Conservation (phyloP, 2,329 filamentous ascomycete genomes). For the Pseudocercospora cruenta region DNA sequence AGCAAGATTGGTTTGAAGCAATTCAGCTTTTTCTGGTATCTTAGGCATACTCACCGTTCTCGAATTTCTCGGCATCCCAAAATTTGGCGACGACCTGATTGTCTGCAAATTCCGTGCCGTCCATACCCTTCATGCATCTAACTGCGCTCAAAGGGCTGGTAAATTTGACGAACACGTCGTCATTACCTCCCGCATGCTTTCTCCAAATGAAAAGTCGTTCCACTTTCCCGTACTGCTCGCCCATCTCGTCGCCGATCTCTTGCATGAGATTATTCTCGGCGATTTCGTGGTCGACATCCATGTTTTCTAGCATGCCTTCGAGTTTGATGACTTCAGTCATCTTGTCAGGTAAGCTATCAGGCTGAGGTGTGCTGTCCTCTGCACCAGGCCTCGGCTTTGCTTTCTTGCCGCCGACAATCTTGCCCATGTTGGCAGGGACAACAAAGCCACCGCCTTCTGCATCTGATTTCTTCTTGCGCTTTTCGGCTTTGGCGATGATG, state of each 20-base stretch:
- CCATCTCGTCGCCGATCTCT: conserved; percentile 94
- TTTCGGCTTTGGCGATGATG: conserved; percentile 81
- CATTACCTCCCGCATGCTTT: conserved; percentile 45
- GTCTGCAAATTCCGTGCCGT: conserved; percentile 85
- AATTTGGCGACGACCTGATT: conserved; percentile 82
- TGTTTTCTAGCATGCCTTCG: conserved; percentile 80
- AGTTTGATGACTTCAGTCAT: conserved; percentile 85
- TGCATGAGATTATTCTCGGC: conserved; percentile 73
- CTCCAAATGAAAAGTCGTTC: conserved; percentile 60
- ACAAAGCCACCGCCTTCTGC: conserved; percentile 78
- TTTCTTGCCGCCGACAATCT: conserved; percentile 77
- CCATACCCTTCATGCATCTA: conserved; percentile 86
- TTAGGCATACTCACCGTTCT: conserved; percentile 56
- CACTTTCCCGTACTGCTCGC: conserved; percentile 63
- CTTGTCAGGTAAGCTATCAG: conserved; percentile 45
- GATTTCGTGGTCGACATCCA: conserved; percentile 80
- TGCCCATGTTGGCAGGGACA: conserved; percentile 68
- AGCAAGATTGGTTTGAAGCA: neutral
- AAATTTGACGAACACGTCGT: conserved; percentile 87
- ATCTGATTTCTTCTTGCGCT: conserved; percentile 77
- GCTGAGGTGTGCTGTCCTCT: conserved; percentile 36
- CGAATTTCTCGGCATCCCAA: conserved; percentile 82
- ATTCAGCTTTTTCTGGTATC: neutral
- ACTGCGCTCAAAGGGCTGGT: conserved; percentile 82
- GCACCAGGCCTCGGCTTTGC: conserved; percentile 43